Base-by-base conservation (phyloP, 441 rosid genomes). In the Corymbia citriodora region DNA sequence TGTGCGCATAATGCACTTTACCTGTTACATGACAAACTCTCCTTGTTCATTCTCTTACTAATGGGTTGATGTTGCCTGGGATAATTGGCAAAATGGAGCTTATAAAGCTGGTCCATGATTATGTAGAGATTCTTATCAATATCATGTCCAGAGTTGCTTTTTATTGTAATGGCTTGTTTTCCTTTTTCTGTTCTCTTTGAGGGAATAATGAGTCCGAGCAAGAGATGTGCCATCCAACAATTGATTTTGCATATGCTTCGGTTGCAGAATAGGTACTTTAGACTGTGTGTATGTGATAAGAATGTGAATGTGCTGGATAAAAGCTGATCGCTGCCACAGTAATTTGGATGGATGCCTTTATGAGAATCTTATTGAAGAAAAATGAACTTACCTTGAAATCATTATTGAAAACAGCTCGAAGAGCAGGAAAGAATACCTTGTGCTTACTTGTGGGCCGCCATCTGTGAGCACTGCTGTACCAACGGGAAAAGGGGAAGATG, bases 391-490 rank as follows among this genome's bases (percentile, higher is more conserved):
- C 65, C 55, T 29, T 11, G n/a, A 79, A 36, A 87, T 88, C 63
- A 88, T 82, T 59, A 52, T 83, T 48, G 29, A 65, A 89, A 83
- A 88, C 95, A 98, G 99, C 93, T 83, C 98, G 48, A 98, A 96
- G 95, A 96, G 93, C 65, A 94, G 96, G 94, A 98, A 98, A 93
- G 99, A 97, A 92, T 97, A 93, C 92, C 94, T 98, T 82, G 99
- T 97, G 87, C 98, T 97, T 90, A 94, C 97, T 36, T 98, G 99
- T 91, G 99, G 99, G 40, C 95, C 96, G 7, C 95, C 96, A 50
- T 95, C 97, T 57, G 2, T 94, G 48, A 91, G 91, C 90, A 89
- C 96, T 31, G 90, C 95, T 0, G 89, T 91, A 90, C 97, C 95
- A 10, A 88, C 90, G 3, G 97, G 95, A 83, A 95, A 96, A 89